Percentiles rank a stretch among this genome's conserved stretches.
Evolutionary conservation across 768 basidiomycete genomes (phyloP).

Genomic region (Phylloporus rhodoxanthus): DNA sequence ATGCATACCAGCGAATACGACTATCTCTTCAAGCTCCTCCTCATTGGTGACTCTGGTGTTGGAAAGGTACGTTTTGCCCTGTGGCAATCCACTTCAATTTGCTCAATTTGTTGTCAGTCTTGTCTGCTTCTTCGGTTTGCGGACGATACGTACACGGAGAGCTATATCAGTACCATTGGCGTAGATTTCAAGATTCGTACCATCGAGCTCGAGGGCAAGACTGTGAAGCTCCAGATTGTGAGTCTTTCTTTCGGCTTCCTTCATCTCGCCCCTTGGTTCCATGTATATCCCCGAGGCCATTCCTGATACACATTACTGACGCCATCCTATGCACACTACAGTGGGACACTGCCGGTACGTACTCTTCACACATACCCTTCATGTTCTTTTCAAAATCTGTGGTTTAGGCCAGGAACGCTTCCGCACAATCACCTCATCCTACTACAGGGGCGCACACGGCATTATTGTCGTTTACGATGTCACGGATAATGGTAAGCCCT

Average conservation of each 20-base stretch:
- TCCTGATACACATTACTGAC: constrained; percentile 7
- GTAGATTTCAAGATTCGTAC: constrained; percentile 99
- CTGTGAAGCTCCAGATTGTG: constrained; percentile 97
- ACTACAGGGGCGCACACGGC: constrained; percentile 97
- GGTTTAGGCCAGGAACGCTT: constrained; percentile 88
- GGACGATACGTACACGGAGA: constrained; percentile 97
- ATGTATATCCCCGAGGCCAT: neutral
- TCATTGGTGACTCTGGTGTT: constrained; percentile 94
- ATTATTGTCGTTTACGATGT: constrained; percentile 99
- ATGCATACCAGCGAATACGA: constrained; percentile 96
- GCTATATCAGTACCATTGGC: constrained; percentile 96
- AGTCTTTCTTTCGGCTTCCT: constrained; percentile 30
- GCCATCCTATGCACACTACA: constrained; percentile 13
- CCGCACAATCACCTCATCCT: constrained; percentile 98
- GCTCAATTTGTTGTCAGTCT: constrained; percentile 51
- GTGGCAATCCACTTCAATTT: constrained; percentile 12
- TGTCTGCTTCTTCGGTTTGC: constrained; percentile 88
- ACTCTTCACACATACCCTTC: neutral
- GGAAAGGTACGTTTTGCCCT: constrained; percentile 59
- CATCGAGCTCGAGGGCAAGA: constrained; percentile 97
- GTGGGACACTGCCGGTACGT: constrained; percentile 96
- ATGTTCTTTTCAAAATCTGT: constrained; percentile 3
- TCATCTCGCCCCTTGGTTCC: constrained; percentile 1
- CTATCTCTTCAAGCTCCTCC: constrained; percentile 92
- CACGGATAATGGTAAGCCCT: constrained; percentile 74